Percentiles rank a stretch among this genome's conserved stretches.
Conservation (phyloP, 495 filamentous ascomycete genomes). For the Penicillium tannophilum region DNA sequence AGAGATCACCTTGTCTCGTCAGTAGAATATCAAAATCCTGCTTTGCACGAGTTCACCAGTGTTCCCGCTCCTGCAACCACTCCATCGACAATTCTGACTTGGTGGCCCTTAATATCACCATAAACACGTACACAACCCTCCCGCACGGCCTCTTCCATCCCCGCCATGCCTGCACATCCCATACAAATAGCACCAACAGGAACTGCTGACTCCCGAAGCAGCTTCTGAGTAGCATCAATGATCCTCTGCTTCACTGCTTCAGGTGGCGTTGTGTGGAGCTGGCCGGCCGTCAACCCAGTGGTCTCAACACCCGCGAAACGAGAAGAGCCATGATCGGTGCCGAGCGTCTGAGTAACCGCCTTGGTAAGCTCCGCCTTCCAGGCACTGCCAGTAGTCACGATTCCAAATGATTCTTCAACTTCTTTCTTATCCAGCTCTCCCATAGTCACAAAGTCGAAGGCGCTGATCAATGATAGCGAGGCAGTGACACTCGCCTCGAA, state of each 20-base stretch:
- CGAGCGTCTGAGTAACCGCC: constrained; percentile 58
- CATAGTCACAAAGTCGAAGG: constrained; percentile 34
- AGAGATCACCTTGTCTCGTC: too few species aligned
- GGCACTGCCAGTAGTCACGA: constrained; percentile 82
- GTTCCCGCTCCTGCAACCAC: constrained; percentile 75
- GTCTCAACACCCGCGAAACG: constrained; percentile 80
- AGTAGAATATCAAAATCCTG: constrained; percentile 31
- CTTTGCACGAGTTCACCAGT: constrained; percentile 54
- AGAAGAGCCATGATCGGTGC: constrained; percentile 23
- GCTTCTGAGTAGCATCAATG: constrained; percentile 63
- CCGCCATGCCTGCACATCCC: constrained; percentile 91
- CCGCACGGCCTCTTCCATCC: constrained; percentile 78
- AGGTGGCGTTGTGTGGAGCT: constrained; percentile 70
- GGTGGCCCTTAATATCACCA: constrained; percentile 58
- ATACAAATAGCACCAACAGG: constrained; percentile 58
- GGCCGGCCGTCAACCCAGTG: constrained; percentile 78
- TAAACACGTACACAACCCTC: constrained; percentile 65
- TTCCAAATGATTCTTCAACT: constrained; percentile 68
- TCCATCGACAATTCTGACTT: constrained; percentile 79
- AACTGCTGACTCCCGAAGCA: constrained; percentile 54
- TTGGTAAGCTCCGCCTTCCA: constrained; percentile 74
- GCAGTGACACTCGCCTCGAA: constrained; percentile 77
- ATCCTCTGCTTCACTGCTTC: constrained; percentile 68
- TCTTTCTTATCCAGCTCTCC: constrained; percentile 32
- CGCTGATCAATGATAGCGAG: constrained; percentile 51